Evolutionary conservation across 345 rosid genomes (phyloP), one percentile per base, ranked within the genome.

Genomic region (Turnera subulata): DNA sequence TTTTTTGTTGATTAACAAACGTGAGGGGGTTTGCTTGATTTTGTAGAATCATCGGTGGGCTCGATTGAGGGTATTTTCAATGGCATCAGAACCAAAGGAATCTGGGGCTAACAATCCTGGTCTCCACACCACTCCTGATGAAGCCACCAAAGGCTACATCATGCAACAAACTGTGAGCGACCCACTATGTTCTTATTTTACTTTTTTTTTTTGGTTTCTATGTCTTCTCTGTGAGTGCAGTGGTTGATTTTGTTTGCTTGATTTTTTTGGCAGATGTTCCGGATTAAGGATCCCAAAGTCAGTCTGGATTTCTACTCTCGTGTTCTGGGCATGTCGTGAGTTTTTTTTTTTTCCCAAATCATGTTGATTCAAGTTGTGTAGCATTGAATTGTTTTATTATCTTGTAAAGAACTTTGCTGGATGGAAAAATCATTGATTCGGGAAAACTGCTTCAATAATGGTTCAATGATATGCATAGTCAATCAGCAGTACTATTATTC

Each of bases 291-390:
- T 68, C 99, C 99, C 5, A 86, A 86, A 74, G 75, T 69, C 40
- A 89, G 94, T 69, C 91, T 89, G 26, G 94, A 89, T 62, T 92
- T 89, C 62, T 89, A 89, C 71, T 82, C 97, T 67, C 93, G 88
- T 53, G 86, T 86, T 17, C 68, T 92, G 80, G 98, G 98, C 70
- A 86, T 92, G 98, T 80, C 93, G 96, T 92, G 82, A 78, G 98
- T 77, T 52, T 23, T 24, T 23, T 46, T 33, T 0, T 12, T 38
- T 23, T 2, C 14, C 9, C n/a, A n/a, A n/a, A n/a, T 56, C 0
- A 17, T 22, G 16, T 16, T 1, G 51, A 8, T 22, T 48, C 29
- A 21, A 42, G 45, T 8, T 42, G 35, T 4, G 35, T 29, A 29
- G 35, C 5, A 29, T 29, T 4, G 35, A 8, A 8, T 9, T 42